Evolutionary conservation across 192 early-diverging fungal genomes (phyloP), one percentile per base, ranked within the genome.

Genomic region (Mycoemilia scoparia): DNA sequence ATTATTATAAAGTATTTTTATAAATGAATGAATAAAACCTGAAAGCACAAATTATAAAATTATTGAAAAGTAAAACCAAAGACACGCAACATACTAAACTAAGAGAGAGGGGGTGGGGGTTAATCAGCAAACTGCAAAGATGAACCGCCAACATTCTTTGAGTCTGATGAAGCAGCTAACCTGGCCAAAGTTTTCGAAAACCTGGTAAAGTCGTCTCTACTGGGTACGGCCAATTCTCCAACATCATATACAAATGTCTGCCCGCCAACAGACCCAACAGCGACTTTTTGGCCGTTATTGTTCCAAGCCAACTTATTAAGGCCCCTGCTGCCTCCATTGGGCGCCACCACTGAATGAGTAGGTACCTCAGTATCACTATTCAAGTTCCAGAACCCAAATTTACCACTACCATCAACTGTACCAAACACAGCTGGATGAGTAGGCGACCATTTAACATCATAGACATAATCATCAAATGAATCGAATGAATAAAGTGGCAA

Each of bases 381-480:
- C 44, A 99, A 54, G 51, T 99, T 84, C 81, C 86, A 96, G 29
- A 99, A 46, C 40, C 83, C 76, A 55, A 99, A 74, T 36, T 72
- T 70, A 5, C 92, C 95, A 1, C 64, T 73, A 5, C 88, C 95
- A 45, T 96, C 89, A 2, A 84, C 87, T 1, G 76, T 69, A 11
- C 74, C 90, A 67, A 99, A 96, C 21, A 97, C 40, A 0, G 90
- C 74, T 5, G 95, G 95, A 49, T 96, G 90, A n/a, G 67, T 60
- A 2, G 95, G 92, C 12, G 86, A 91, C 95, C 95, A 99, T 50
- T 81, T 78, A 8, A 85, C 92, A 52, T 99, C 95, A 51, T 82
- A 91, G 13, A 99, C 91, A 54, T 93, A 96, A 61, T 99, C 92
- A 47, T 89, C 79, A 6, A 84, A 70, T 15, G 78, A 70, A 32